These are phyloP conservation scores for Thelonectria olida DNA, from an alignment of 2,329 filamentous ascomycete species.

Conservation along the genomic window DNA sequence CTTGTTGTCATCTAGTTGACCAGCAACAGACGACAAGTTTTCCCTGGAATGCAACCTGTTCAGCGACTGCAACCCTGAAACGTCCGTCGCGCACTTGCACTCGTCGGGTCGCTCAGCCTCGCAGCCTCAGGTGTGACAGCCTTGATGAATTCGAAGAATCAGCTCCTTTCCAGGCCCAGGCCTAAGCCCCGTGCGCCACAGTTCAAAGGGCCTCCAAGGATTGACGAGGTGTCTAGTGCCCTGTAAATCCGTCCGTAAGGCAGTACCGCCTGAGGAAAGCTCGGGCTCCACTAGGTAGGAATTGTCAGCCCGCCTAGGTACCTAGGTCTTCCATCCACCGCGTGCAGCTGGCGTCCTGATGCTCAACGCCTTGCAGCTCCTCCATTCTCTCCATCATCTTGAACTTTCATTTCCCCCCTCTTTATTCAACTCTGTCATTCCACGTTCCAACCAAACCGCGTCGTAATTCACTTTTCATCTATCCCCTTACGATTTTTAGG, in stretches of 20 bases:
- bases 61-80: too few species aligned
- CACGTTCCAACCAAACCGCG: neutral
- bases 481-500: neutral
- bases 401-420: neutral
- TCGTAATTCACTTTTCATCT: neutral
- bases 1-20: constrained; percentile 1
- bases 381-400: neutral
- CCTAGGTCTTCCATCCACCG: neutral
- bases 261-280: constrained; percentile 6
- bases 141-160: too few species aligned
- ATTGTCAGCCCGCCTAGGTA: constrained; percentile 6
- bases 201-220: too few species aligned
- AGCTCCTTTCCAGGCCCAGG: too few species aligned
- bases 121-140: too few species aligned
- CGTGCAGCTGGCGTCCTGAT: constrained; percentile 10
- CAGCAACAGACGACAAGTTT: neutral
- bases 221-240: too few species aligned
- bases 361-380: neutral
- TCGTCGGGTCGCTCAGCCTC: too few species aligned
- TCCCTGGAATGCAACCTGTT: neutral
- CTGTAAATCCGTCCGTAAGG: neutral
- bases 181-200: too few species aligned
- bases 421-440: neutral
- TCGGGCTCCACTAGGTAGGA: constrained; percentile 11
- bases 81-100: too few species aligned